Evolutionary conservation across 306 rosid genomes (phyloP).

Genomic region (Acacia acuminata): DNA sequence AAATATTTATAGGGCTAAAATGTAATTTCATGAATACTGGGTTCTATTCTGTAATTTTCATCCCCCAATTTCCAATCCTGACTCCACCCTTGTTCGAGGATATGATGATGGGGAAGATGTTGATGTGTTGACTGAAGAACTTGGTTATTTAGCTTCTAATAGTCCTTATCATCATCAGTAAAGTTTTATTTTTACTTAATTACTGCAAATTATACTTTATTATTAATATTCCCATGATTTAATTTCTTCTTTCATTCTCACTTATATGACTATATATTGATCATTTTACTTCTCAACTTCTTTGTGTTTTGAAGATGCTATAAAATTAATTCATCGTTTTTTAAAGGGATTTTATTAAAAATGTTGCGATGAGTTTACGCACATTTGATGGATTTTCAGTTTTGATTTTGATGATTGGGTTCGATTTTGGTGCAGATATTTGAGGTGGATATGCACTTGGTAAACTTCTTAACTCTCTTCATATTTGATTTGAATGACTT

Average conservation of each 20-base stretch:
- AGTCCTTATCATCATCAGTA: constrained; percentile 42
- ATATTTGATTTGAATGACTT: not conserved
- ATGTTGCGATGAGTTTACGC: not conserved
- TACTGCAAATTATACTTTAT: not conserved
- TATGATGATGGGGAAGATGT: constrained; percentile 56
- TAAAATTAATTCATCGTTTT: not conserved
- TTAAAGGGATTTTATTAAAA: too few relatives aligned
- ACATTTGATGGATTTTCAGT: not conserved
- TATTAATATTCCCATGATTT: not conserved
- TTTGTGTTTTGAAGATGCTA: not conserved
- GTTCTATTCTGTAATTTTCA: too few relatives aligned
- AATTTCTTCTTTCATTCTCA: not conserved
- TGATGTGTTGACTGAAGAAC: constrained; percentile 48
- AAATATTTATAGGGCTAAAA: too few relatives aligned
- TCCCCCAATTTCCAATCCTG: too few relatives aligned
- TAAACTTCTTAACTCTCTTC: not conserved
- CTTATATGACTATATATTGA: not conserved
- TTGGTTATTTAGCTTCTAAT: constrained; percentile 50
- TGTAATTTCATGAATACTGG: too few relatives aligned
- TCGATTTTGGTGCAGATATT: not conserved
- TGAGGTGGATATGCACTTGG: not conserved
- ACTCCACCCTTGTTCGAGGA: not conserved
- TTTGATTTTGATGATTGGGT: not conserved
- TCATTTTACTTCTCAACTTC: not conserved
- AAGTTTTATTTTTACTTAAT: not conserved